Conservation (phyloP, 2,329 filamentous ascomycete genomes). For the Cadophora luteo-olivacea region DNA sequence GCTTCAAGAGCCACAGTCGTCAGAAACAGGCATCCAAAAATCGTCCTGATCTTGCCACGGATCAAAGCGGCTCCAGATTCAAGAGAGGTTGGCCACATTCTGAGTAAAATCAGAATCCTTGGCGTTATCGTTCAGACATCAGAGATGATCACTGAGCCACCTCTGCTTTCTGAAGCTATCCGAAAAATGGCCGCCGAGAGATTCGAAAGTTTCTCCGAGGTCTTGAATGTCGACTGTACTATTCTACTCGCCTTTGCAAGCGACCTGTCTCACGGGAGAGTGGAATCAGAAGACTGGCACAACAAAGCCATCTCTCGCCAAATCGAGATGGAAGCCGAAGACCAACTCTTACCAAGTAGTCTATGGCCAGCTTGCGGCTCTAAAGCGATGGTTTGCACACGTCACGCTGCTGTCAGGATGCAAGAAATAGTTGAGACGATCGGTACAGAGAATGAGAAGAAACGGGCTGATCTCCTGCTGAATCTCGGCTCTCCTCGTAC, state of each 20-base stretch:
- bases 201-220: slow-evolving; percentile 48
- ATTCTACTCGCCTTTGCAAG: slow-evolving; percentile 72
- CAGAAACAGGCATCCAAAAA: slow-evolving; percentile 62
- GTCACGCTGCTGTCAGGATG: slow-evolving; percentile 67
- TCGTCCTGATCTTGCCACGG: slow-evolving; percentile 67
- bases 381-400: slow-evolving; percentile 64
- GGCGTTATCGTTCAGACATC: slow-evolving; percentile 46
- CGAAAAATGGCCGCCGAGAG: slow-evolving; percentile 48
- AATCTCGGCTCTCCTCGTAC: slow-evolving; percentile 40
- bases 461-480: slow-evolving; percentile 61
- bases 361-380: slow-evolving; percentile 65
- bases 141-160: slow-evolving; percentile 37
- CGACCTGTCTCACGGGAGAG: slow-evolving; percentile 56
- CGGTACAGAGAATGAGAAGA: slow-evolving; percentile 63
- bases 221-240: slow-evolving; percentile 65
- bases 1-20: slow-evolving; percentile 63
- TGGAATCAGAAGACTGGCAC: slow-evolving; percentile 44
- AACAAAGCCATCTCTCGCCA: slow-evolving; percentile 50
- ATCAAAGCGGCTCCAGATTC: slow-evolving; percentile 54
- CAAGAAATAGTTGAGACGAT: slow-evolving; percentile 67
- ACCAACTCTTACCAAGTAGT: slow-evolving; percentile 63
- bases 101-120: slow-evolving; percentile 60
- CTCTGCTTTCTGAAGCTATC: slow-evolving; percentile 35
- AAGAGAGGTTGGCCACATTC: slow-evolving; percentile 60
- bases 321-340: slow-evolving; percentile 66